phyloP scores from a whole-genome alignment of 1,284 basidiomycete genomes.

The Pterulicium gracile region DNA sequence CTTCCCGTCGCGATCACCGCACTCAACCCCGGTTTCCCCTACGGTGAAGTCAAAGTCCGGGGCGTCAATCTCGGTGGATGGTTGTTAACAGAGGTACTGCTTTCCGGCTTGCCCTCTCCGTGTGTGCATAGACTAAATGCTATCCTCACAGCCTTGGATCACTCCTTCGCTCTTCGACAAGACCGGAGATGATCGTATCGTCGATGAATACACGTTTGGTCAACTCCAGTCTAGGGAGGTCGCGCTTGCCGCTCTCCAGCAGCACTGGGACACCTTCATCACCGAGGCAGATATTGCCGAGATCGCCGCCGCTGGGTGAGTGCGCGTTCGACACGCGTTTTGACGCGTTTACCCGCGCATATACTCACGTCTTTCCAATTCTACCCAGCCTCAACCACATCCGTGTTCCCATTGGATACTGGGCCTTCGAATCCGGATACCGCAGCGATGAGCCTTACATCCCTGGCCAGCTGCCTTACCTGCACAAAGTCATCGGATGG shows the following conservation, averaged over 20 bases:
- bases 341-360: conserved; percentile 12
- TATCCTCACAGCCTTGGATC: conserved; percentile 66
- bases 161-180: conserved; percentile 81
- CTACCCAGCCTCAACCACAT: conserved; percentile 65
- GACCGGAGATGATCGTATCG: conserved; percentile 37
- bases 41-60: conserved; percentile 50
- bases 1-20: conserved; percentile 10
- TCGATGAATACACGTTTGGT: conserved; percentile 59
- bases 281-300: conserved; percentile 65
- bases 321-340: conserved; percentile 13
- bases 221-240: conserved; percentile 41
- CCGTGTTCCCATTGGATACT: conserved; percentile 83
- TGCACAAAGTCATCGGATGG: conserved; percentile 72
- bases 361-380: conserved; percentile 9
- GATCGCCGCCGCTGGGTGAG: conserved; percentile 73
- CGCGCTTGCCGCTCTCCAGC: conserved; percentile 38
- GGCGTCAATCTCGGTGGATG: conserved; percentile 61
- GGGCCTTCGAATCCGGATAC: conserved; percentile 77
- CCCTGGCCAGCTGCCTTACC: conserved; percentile 67
- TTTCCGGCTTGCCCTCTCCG: conserved; percentile 36
- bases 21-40: conserved; percentile 32
- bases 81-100: conserved; percentile 10
- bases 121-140: conserved; percentile 7
- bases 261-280: conserved; percentile 79
- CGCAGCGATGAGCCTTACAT: conserved; percentile 87